These are phyloP conservation scores for Sarocladium brachiariae DNA, from an alignment of 2,329 filamentous ascomycete species.

Conservation along the genomic window DNA sequence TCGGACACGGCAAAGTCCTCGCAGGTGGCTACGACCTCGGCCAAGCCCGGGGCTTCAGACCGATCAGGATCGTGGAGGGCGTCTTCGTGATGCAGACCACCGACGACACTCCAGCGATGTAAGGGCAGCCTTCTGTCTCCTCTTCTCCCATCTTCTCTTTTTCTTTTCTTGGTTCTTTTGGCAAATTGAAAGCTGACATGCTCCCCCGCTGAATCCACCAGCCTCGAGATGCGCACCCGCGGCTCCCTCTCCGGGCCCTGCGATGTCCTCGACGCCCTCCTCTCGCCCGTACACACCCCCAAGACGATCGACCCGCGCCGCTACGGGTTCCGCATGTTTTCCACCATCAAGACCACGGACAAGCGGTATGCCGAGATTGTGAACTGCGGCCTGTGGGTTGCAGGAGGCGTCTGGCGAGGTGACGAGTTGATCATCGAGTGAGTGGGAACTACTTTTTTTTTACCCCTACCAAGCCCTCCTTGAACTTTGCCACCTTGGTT, in stretches of 20 bases:
- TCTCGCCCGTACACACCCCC: conserved; percentile 26
- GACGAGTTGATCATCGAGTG: conserved; percentile 41
- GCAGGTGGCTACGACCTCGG: conserved; percentile 36
- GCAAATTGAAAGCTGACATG: no score
- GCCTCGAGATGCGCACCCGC: conserved; percentile 38
- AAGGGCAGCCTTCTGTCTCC: conserved; percentile 15
- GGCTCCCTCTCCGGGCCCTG: conserved; percentile 41
- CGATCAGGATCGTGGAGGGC: conserved; percentile 39
- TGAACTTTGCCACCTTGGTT: no score
- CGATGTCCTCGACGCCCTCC: conserved; percentile 33
- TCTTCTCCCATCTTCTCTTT: neutral
- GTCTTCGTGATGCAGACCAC: conserved; percentile 42
- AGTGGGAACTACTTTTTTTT: conserved; percentile 13
- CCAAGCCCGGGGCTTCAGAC: conserved; percentile 32
- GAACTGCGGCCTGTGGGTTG: conserved; percentile 44
- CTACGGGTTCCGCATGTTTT: conserved; percentile 42
- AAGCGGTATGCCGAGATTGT: conserved; percentile 41
- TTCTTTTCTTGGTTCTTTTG: neutral
- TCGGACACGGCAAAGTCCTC: conserved; percentile 41
- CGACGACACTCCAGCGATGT: conserved; percentile 39
- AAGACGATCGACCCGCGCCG: conserved; percentile 34
- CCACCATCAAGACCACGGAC: conserved; percentile 43
- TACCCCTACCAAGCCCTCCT: neutral
- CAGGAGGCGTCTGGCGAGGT: conserved; percentile 39
- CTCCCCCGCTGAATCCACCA: no score